phyloP scores from a whole-genome alignment of 441 rosid species.

The Populus tomentosa region DNA sequence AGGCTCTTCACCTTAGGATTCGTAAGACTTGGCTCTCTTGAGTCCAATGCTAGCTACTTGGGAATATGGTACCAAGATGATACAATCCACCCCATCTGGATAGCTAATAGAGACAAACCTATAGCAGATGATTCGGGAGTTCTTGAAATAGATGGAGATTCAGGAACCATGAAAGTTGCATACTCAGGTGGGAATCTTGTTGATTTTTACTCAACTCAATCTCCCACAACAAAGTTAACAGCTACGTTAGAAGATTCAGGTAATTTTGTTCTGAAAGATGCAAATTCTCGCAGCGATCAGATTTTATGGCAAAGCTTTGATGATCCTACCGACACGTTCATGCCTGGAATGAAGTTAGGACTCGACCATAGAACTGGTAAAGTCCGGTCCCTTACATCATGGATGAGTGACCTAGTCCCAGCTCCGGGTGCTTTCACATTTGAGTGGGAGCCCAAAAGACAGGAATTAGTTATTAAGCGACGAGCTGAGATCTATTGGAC shows the following conservation, averaged over 20 bases:
- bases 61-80: slow-evolving; percentile 15
- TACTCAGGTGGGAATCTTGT: not conserved
- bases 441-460: slow-evolving; percentile 7
- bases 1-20: slow-evolving; percentile 13
- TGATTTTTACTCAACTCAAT: not conserved
- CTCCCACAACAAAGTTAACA: not conserved
- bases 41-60: slow-evolving; percentile 7
- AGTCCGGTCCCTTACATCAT: slow-evolving; percentile 17
- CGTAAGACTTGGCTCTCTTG: not conserved
- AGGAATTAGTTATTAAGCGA: slow-evolving; percentile 18
- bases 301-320: slow-evolving; percentile 43
- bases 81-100: not conserved
- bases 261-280: slow-evolving; percentile 8
- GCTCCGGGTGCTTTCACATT: slow-evolving; percentile 26
- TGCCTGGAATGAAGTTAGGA: slow-evolving; percentile 40
- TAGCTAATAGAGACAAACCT: slow-evolving; percentile 26
- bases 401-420: slow-evolving; percentile 15
- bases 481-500: slow-evolving; percentile 17
- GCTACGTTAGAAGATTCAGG: slow-evolving; percentile 12
- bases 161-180: slow-evolving; percentile 24
- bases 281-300: not conserved
- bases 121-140: slow-evolving; percentile 11
- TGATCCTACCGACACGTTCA: slow-evolving; percentile 28
- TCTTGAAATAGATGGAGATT: slow-evolving; percentile 10
- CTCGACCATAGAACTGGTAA: slow-evolving; percentile 11